These are phyloP conservation scores for Leptomonas seymouri DNA, from an alignment of 208 protist genomes.

Conservation along the genomic window DNA sequence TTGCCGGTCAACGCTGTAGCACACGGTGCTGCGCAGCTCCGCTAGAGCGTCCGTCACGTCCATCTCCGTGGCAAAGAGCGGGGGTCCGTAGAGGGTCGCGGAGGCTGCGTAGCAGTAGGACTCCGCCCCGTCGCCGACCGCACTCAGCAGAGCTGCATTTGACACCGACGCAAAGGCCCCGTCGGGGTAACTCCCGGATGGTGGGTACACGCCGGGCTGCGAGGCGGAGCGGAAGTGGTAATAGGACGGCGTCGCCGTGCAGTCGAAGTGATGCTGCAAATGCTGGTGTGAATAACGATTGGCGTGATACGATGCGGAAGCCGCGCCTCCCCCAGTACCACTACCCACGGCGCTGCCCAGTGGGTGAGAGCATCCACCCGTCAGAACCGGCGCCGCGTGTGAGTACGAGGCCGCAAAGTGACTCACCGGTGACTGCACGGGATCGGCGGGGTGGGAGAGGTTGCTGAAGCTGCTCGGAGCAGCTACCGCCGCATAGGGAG, in stretches of 20 bases:
- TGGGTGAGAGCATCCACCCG: constrained; percentile 2
- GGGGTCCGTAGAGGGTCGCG: constrained; percentile 22
- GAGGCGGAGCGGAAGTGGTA: constrained; percentile 16
- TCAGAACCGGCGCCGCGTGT: constrained; percentile 1
- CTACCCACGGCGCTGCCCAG: background rate
- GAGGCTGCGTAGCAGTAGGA: background rate
- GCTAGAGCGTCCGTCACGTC: constrained; percentile 36
- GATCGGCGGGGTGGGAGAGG: background rate
- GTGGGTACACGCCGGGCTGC: background rate
- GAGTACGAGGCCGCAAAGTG: constrained; percentile 2
- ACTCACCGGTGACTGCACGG: background rate
- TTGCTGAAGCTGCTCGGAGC: constrained; percentile 19
- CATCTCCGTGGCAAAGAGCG: constrained; percentile 35
- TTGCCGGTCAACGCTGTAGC: constrained; percentile 18
- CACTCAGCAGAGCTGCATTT: background rate
- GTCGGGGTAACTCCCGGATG: constrained; percentile 4
- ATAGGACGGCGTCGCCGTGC: constrained; percentile 8
- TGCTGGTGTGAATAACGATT: background rate
- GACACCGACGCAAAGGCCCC: background rate
- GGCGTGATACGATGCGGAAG: background rate
- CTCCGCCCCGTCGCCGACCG: constrained; percentile 22
- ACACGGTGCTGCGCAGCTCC: constrained; percentile 26
- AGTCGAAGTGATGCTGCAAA: background rate
- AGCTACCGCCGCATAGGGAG: background rate
- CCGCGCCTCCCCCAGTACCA: background rate